phyloP scores from a whole-genome alignment of 2,329 filamentous ascomycete species.

The Endoconidiophora polonica region DNA sequence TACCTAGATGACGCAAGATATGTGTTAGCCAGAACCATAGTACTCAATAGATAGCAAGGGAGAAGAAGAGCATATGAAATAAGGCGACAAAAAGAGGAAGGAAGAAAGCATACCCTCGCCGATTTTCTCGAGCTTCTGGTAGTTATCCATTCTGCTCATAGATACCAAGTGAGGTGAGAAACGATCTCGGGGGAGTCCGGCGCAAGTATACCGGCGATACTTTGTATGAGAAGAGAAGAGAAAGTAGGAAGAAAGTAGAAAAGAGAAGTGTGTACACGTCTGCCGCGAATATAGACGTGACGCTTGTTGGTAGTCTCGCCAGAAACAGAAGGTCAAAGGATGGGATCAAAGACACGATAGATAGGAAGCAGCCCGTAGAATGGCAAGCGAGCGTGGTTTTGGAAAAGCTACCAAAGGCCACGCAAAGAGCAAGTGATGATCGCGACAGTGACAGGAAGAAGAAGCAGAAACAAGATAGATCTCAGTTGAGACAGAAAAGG shows the following conservation, averaged over 20 bases:
- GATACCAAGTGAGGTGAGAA: not conserved
- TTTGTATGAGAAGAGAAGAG: not conserved
- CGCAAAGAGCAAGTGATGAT: no score
- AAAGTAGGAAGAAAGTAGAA: not conserved
- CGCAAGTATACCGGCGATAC: not conserved
- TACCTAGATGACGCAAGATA: slow-evolving; percentile 38
- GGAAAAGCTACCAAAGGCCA: no score
- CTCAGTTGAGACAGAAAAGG: no score
- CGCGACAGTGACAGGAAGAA: no score
- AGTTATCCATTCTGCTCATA: slow-evolving; percentile 54
- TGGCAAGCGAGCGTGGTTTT: no score
- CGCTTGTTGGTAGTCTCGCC: no score
- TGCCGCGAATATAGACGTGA: no score
- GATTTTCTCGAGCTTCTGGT: slow-evolving; percentile 92
- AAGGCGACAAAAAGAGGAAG: not conserved
- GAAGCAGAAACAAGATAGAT: no score
- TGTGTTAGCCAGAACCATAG: not conserved
- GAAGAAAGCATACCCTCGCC: slow-evolving; percentile 53
- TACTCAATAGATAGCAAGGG: not conserved
- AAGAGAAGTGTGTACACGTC: no score
- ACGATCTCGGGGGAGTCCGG: not conserved
- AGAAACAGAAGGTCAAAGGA: not conserved
- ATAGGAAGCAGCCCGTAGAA: no score
- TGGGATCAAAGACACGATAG: no score
- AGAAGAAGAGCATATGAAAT: not conserved